A percentile compares a stretch with the other conserved stretches of the same genome.
These are phyloP conservation scores for Arabidopsis thaliana DNA, from an alignment of 345 rosid genomes.

Conservation along the genomic window DNA sequence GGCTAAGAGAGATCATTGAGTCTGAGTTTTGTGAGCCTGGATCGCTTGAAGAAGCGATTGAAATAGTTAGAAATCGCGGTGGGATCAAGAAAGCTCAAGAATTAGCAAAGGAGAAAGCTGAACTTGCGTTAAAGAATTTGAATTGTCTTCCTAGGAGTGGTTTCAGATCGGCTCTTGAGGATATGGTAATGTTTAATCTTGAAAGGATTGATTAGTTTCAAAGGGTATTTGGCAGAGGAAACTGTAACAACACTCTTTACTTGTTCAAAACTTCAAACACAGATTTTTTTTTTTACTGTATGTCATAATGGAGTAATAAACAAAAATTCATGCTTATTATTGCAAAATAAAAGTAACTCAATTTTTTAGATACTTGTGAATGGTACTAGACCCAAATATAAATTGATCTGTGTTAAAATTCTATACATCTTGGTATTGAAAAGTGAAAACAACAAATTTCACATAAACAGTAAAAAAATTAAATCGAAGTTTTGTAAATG, in stretches of 20 bases:
- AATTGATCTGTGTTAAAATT: neutral
- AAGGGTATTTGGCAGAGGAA: neutral
- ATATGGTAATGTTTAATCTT: slow-evolving; percentile 88
- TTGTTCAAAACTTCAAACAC: slow-evolving; percentile 24
- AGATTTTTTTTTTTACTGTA: neutral
- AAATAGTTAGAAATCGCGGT: slow-evolving; percentile 65
- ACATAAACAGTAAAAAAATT: no score
- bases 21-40: slow-evolving; percentile 86
- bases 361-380: neutral
- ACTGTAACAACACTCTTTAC: slow-evolving; percentile 30
- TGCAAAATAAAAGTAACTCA: neutral
- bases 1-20: slow-evolving; percentile 85
- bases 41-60: slow-evolving; percentile 77
- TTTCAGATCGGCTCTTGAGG: slow-evolving; percentile 70
- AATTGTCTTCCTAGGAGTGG: slow-evolving; percentile 66
- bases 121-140: slow-evolving; percentile 69
- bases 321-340: neutral
- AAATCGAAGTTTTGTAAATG: no score
- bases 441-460: no score
- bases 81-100: slow-evolving; percentile 82
- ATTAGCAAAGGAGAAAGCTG: slow-evolving; percentile 85
- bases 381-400: neutral
- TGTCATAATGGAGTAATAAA: slow-evolving; percentile 28
- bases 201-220: slow-evolving; percentile 72
- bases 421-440: neutral